Conservation (phyloP, 1,284 basidiomycete species). For the Calocybe gambosa region DNA sequence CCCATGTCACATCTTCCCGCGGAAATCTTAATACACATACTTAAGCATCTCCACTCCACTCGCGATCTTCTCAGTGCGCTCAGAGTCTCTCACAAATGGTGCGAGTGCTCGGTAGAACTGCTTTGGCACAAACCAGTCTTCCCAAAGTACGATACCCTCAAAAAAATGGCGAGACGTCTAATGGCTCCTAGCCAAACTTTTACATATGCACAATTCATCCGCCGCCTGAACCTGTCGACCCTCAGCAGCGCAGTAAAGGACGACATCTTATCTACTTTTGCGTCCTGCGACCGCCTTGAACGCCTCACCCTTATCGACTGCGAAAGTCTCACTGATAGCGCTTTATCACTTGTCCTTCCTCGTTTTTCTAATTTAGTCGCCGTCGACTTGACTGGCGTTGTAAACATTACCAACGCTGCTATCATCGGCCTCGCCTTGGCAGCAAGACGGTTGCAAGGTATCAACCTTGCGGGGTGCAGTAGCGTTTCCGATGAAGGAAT, state of each 20-base stretch:
- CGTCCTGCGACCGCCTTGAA: slow-evolving; percentile 80
- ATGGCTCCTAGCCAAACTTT: slow-evolving; percentile 66
- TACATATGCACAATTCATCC: slow-evolving; percentile 84
- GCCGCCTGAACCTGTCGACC: slow-evolving; percentile 84
- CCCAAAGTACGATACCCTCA: slow-evolving; percentile 62
- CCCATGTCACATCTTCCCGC: slow-evolving; percentile 69
- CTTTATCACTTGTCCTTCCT: slow-evolving; percentile 65
- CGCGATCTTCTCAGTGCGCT: slow-evolving; percentile 74
- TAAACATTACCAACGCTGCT: slow-evolving; percentile 64
- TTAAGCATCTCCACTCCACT: slow-evolving; percentile 75
- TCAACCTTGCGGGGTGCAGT: slow-evolving; percentile 87
- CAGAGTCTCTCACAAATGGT: slow-evolving; percentile 89
- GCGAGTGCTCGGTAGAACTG: slow-evolving; percentile 91
- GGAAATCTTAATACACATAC: slow-evolving; percentile 90
- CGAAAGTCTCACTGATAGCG: slow-evolving; percentile 61
- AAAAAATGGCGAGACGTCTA: slow-evolving; percentile 73
- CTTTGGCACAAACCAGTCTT: slow-evolving; percentile 93
- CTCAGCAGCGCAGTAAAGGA: slow-evolving; percentile 74
- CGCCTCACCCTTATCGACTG: slow-evolving; percentile 90
- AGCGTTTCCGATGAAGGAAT: slow-evolving; percentile 78
- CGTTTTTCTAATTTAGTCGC: slow-evolving; percentile 78
- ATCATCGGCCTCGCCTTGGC: slow-evolving; percentile 65
- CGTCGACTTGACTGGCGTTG: slow-evolving; percentile 80
- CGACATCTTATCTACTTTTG: slow-evolving; percentile 70
- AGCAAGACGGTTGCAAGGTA: slow-evolving; percentile 81